Percentiles rank a stretch among this genome's conserved stretches.
phyloP scores from a whole-genome alignment of 768 basidiomycete species.

The Leucocoprinus birnbaumii region DNA sequence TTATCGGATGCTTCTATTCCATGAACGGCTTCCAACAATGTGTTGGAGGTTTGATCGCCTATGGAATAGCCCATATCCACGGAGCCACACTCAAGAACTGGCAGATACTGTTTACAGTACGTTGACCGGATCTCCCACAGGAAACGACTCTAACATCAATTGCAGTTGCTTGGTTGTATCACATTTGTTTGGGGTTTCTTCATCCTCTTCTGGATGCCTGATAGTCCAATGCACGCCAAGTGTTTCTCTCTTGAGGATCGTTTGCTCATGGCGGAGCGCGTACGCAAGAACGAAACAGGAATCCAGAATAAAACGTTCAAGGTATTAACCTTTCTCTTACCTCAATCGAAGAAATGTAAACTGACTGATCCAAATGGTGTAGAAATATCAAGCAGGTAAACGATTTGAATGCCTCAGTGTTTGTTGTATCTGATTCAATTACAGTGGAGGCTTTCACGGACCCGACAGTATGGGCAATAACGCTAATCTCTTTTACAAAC shows the following conservation, averaged over 20 bases:
- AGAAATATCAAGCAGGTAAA: conserved; percentile 31
- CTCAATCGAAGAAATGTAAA: not conserved
- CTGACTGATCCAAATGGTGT: not conserved
- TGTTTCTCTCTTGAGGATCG: conserved; percentile 47
- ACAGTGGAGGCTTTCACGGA: conserved; percentile 43
- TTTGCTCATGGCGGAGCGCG: conserved; percentile 45
- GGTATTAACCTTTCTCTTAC: conserved; percentile 12
- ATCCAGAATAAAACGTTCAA: conserved; percentile 52
- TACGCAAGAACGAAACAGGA: conserved; percentile 49
- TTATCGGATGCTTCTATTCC: conserved; percentile 41
- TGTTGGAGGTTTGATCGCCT: conserved; percentile 47
- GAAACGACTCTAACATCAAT: not conserved
- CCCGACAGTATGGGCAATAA: conserved; percentile 42
- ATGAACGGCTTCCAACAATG: conserved; percentile 49
- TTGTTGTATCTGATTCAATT: not conserved
- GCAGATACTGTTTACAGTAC: conserved; percentile 43
- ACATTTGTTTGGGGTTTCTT: conserved; percentile 48
- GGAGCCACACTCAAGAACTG: conserved; percentile 42
- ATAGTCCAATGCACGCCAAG: conserved; percentile 43
- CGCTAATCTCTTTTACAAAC: conserved; percentile 45
- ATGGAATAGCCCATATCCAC: conserved; percentile 44
- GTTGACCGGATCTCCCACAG: not conserved
- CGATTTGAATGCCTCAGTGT: not conserved
- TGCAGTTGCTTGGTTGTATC: conserved; percentile 38
- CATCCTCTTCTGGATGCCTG: conserved; percentile 48